Evolutionary conservation across 345 rosid species (phyloP).

Genomic region (Conringia planisiliqua): DNA sequence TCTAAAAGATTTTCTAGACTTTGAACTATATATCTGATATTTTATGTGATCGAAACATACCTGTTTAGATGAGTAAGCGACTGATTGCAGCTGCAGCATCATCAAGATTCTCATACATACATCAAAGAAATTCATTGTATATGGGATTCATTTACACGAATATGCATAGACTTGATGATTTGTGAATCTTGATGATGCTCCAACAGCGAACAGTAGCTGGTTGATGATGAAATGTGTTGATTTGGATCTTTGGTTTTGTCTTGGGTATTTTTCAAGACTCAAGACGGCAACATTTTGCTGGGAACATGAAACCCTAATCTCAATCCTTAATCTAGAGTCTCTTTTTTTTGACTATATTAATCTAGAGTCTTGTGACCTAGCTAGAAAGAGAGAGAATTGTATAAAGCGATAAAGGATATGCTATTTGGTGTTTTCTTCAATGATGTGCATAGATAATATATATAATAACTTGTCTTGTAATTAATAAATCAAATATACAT

Average conservation of each 20-base stretch:
- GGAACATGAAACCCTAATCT: conserved; percentile 25
- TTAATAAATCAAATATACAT: background rate
- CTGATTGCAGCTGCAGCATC: conserved; percentile 94
- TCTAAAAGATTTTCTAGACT: no score
- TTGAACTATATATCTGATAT: background rate
- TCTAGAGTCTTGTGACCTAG: background rate
- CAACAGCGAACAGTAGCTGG: conserved; percentile 72
- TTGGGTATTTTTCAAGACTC: background rate
- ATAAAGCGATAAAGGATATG: background rate
- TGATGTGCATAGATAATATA: background rate
- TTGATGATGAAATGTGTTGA: background rate
- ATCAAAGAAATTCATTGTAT: background rate
- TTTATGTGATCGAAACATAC: background rate
- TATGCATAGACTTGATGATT: conserved; percentile 10
- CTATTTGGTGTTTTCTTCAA: conserved; percentile 1
- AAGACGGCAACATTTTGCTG: background rate
- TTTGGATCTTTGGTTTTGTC: conserved; percentile 5
- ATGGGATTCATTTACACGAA: conserved; percentile 11
- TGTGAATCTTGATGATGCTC: conserved; percentile 97
- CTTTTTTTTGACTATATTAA: no score
- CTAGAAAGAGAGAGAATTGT: background rate
- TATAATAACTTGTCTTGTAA: background rate
- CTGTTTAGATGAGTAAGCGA: conserved; percentile 37
- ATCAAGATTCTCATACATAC: conserved; percentile 79
- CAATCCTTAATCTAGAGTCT: conserved; percentile 4